Conservation (phyloP, 2,329 filamentous ascomycete genomes). For the Clarireedia homoeocarpa region DNA sequence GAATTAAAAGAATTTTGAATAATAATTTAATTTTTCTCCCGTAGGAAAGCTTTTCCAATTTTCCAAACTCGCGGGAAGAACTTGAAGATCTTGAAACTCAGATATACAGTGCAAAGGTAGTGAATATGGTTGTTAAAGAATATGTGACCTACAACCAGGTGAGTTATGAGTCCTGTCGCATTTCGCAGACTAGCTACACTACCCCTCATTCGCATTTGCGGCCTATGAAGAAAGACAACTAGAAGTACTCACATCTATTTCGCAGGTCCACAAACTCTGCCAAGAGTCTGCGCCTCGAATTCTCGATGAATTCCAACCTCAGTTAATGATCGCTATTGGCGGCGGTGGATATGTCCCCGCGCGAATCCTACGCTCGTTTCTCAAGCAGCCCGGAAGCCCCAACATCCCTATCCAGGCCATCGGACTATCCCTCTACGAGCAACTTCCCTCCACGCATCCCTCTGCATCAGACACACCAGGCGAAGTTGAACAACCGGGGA, state of each 20-base stretch:
- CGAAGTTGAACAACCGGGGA: slow-evolving; percentile 64
- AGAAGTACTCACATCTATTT: slow-evolving; percentile 2
- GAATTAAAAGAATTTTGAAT: neutral
- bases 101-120: no score
- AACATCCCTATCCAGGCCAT: slow-evolving; percentile 99
- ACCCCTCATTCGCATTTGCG: neutral
- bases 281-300: slow-evolving; percentile 76
- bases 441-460: slow-evolving; percentile 52
- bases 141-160: slow-evolving; percentile 93
- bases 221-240: neutral
- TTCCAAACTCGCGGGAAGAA: no score
- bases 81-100: no score
- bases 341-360: slow-evolving; percentile 96
- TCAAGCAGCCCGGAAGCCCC: slow-evolving; percentile 75
- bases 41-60: no score
- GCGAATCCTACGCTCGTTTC: slow-evolving; percentile 93
- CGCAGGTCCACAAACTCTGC: slow-evolving; percentile 93
- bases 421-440: slow-evolving; percentile 93
- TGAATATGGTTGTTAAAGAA: slow-evolving; percentile 68
- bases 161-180: slow-evolving; percentile 29
- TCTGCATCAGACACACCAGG: slow-evolving; percentile 39
- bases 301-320: slow-evolving; percentile 77
- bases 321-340: slow-evolving; percentile 97
- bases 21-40: neutral
- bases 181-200: neutral